These are phyloP conservation scores for Curvularia eragrostidis DNA, from an alignment of 2,329 filamentous ascomycete genomes.

Conservation along the genomic window DNA sequence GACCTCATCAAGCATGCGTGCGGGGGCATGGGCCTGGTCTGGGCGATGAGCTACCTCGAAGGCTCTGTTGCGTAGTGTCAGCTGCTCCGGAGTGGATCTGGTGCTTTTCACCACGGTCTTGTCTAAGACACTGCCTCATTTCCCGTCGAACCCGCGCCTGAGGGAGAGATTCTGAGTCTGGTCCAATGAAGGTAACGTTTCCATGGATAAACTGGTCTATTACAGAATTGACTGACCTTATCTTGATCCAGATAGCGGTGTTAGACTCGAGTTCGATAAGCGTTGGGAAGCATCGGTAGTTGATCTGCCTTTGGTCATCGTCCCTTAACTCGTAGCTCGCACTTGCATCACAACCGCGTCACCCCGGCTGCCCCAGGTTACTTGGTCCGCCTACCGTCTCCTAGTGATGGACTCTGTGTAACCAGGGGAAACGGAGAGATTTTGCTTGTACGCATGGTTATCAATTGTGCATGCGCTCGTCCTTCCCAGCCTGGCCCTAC, in stretches of 20 bases:
- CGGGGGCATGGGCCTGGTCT: background rate
- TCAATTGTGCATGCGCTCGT: slow-evolving; percentile 14
- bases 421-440: slow-evolving; percentile 30
- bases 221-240: background rate
- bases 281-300: background rate
- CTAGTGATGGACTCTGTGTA: slow-evolving; percentile 32
- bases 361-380: slow-evolving; percentile 11
- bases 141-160: background rate
- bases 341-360: slow-evolving; percentile 1
- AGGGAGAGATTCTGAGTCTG: background rate
- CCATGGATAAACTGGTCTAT: background rate
- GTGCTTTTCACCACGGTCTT: background rate
- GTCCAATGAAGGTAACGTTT: background rate
- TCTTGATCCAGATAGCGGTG: background rate
- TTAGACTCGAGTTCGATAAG: slow-evolving; percentile 11
- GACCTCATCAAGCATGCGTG: background rate
- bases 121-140: slow-evolving; percentile 1
- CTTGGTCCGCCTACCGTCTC: slow-evolving; percentile 23
- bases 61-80: background rate
- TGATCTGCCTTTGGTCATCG: background rate
- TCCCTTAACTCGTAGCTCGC: slow-evolving; percentile 1
- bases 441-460: slow-evolving; percentile 11
- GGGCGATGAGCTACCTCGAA: background rate
- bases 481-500: slow-evolving; percentile 17
- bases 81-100: background rate